Conservation (phyloP, 176 grass and related monocot genomes). For the Hordeum marinum region DNA sequence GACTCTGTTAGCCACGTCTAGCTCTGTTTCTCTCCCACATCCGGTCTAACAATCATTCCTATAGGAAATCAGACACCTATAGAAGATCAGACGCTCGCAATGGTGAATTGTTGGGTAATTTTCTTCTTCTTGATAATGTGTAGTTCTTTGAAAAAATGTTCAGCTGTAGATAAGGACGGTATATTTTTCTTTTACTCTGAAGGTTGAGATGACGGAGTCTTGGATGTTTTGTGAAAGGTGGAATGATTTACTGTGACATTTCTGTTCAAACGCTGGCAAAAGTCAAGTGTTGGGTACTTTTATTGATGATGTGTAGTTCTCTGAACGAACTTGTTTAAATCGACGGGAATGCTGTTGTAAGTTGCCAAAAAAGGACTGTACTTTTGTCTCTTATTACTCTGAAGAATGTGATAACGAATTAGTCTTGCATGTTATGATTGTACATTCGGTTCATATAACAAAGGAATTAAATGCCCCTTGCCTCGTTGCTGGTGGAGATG, state of each 20-base stretch:
- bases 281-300: neutral
- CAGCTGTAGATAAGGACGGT: neutral
- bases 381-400: neutral
- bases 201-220: neutral
- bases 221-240: neutral
- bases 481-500: neutral
- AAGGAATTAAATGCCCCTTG: neutral
- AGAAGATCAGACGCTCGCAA: neutral
- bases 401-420: neutral
- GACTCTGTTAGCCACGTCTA: constrained; percentile 45
- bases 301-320: too few species aligned
- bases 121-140: constrained; percentile 2
- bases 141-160: neutral
- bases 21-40: neutral
- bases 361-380: neutral
- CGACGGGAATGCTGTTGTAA: neutral
- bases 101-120: neutral
- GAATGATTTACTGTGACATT: neutral
- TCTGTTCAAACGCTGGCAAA: neutral
- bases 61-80: neutral
- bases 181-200: neutral
- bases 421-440: neutral
- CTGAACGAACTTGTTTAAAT: neutral
- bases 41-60: constrained; percentile 7
- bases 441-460: neutral